Conservation (phyloP, 495 filamentous ascomycete genomes). For the Podospora australis region DNA sequence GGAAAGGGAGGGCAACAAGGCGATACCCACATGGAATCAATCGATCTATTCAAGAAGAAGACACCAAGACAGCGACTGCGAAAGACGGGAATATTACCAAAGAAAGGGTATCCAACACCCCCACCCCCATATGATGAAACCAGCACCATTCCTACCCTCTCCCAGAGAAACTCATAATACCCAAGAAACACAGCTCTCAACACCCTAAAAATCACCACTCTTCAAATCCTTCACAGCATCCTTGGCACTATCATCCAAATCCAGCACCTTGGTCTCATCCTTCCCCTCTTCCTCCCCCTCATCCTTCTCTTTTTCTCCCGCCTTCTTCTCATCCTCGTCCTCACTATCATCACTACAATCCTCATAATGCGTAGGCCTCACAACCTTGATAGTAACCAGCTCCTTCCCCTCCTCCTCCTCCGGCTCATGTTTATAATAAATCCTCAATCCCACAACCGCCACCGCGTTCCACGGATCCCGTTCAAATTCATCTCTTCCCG, state of each 20-base stretch:
- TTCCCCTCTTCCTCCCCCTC: slow-evolving; percentile 14
- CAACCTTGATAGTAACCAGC: slow-evolving; percentile 33
- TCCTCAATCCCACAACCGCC: slow-evolving; percentile 67
- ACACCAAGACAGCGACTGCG: too few relatives aligned
- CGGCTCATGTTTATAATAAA: slow-evolving; percentile 59
- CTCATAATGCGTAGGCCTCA: slow-evolving; percentile 31
- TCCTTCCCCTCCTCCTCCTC: slow-evolving; percentile 44
- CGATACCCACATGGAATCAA: too few relatives aligned
- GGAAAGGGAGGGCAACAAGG: too few relatives aligned
- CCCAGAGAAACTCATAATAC: too few relatives aligned
- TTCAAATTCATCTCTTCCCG: slow-evolving; percentile 37
- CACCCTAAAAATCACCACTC: background rate
- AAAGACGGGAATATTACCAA: too few relatives aligned
- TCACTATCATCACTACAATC: slow-evolving; percentile 19
- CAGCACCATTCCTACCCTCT: too few relatives aligned
- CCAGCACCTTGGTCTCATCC: slow-evolving; percentile 35
- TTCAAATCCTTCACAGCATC: slow-evolving; percentile 27
- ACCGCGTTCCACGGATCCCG: slow-evolving; percentile 80
- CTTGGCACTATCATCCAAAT: slow-evolving; percentile 45
- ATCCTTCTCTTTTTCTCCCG: slow-evolving; percentile 1
- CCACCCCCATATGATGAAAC: too few relatives aligned
- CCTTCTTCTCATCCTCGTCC: slow-evolving; percentile 10
- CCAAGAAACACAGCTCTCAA: too few relatives aligned
- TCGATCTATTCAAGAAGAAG: too few relatives aligned
- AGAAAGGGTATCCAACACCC: too few relatives aligned